phyloP scores from a whole-genome alignment of 176 grass and related monocot species.

The Tuctoria greenei region DNA sequence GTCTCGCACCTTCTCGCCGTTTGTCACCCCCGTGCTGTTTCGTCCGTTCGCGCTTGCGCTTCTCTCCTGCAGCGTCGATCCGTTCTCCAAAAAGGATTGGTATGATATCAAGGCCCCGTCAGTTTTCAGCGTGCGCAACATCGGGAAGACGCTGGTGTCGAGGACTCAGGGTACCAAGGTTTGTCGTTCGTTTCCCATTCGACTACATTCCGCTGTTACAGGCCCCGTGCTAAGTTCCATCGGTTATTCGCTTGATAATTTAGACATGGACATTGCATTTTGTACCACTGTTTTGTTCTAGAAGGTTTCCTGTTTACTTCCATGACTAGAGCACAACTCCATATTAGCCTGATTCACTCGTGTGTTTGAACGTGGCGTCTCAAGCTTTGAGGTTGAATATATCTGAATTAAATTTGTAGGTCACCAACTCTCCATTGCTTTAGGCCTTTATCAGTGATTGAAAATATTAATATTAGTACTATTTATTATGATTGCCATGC shows the following conservation, averaged over 20 bases:
- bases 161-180: slow-evolving; percentile 98
- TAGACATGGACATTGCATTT: neutral
- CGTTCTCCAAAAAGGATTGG: slow-evolving; percentile 91
- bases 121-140: slow-evolving; percentile 55
- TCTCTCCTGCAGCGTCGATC: slow-evolving; percentile 74
- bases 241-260: neutral
- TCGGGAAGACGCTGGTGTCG: slow-evolving; percentile 90
- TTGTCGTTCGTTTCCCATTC: neutral
- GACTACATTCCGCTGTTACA: neutral
- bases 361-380: neutral
- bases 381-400: neutral
- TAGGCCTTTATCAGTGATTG: neutral
- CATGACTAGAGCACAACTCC: neutral
- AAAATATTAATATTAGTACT: neutral
- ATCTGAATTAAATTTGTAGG: neutral
- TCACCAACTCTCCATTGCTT: neutral
- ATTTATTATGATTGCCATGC: neutral
- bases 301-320: neutral
- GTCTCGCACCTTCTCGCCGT: neutral
- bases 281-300: neutral
- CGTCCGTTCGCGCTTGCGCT: neutral
- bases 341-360: neutral
- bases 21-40: neutral
- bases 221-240: neutral
- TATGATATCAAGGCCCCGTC: slow-evolving; percentile 94